Percentiles rank a stretch among this genome's conserved stretches.
Conservation (phyloP, 2,329 filamentous ascomycete species). For the Blumeria graminis region DNA sequence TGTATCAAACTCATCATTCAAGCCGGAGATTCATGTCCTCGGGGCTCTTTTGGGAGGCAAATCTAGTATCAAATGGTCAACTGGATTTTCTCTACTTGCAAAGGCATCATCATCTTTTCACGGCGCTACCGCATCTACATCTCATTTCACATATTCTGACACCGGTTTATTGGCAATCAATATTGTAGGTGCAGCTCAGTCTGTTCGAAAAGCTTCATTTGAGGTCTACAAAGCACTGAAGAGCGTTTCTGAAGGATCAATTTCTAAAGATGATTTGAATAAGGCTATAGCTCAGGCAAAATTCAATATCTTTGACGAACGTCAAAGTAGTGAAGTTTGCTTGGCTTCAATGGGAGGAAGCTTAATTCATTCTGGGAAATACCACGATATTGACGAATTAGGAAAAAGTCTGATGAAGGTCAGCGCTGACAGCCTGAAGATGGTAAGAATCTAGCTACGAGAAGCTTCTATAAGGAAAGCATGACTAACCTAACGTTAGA, state of each 20-base stretch:
- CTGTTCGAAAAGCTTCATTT: constrained; percentile 50
- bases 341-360: constrained; percentile 67
- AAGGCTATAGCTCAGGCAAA: constrained; percentile 88
- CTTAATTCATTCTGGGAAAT: constrained; percentile 56
- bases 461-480: background rate
- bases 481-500: constrained; percentile 24
- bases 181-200: constrained; percentile 48
- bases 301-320: constrained; percentile 67
- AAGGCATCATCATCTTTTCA: constrained; percentile 47
- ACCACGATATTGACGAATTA: constrained; percentile 62
- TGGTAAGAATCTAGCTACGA: constrained; percentile 31
- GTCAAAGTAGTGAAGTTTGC: constrained; percentile 52
- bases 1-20: constrained; percentile 44
- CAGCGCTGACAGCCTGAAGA: constrained; percentile 61
- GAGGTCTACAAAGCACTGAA: constrained; percentile 63
- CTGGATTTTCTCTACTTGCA: constrained; percentile 74
- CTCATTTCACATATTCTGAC: constrained; percentile 75
- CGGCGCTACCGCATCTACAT: constrained; percentile 44
- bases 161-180: constrained; percentile 73
- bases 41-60: constrained; percentile 73
- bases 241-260: constrained; percentile 49
- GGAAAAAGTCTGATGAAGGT: constrained; percentile 61
- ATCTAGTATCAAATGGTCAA: constrained; percentile 82
- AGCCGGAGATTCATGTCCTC: constrained; percentile 75
- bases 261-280: constrained; percentile 63